Base-by-base conservation (phyloP, 2,329 filamentous ascomycete species). In the Stagonosporopsis vannaccii region DNA sequence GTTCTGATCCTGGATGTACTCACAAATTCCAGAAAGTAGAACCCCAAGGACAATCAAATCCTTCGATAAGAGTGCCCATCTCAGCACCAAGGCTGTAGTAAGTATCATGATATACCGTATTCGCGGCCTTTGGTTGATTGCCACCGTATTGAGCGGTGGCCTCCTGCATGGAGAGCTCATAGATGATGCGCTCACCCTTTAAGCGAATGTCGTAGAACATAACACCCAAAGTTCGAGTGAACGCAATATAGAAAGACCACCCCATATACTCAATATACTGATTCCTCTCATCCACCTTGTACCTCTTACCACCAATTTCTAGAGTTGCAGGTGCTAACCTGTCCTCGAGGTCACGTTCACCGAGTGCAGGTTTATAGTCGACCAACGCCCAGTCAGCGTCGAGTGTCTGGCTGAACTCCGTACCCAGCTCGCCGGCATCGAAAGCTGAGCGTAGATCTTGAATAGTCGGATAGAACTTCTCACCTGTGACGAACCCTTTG, bases 151-250 rank as follows among this genome's bases (percentile, higher is more conserved):
- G 82, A 0, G 82, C 80, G 7, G 83, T 71, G 0, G 83, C 83
- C 63, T 86, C 83, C 67, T 86, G 81, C 3, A 86, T 74, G 1
- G 80, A 79, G 1, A 87, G 73, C 60, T 87, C 83, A 55, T 85
- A 86, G 4, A 87, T 69, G 11, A 86, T 73, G 2, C 82, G 73
- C 56, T 85, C 78, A 11, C 81, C 83, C 60, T 84, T 82, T 75
- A 81, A 84, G 19, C 76, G 75, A 43, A 87, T 81, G 57, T 86
- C 80, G 61, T 82, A 81, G 2, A 86, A 71, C 12, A 77, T 69
- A 43, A 86, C 73, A 0, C 83, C 84, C 0, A 78, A 76, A 47
- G 82, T 81, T 15, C 78, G 71, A 1, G 74, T 77, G 51, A 83
- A 83, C 3, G 74, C 75, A n/a, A 84, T 73, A 59, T 81, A 85